These are phyloP conservation scores for Linderina pennispora DNA, from an alignment of 192 early-diverging fungal genomes.

Conservation along the genomic window DNA sequence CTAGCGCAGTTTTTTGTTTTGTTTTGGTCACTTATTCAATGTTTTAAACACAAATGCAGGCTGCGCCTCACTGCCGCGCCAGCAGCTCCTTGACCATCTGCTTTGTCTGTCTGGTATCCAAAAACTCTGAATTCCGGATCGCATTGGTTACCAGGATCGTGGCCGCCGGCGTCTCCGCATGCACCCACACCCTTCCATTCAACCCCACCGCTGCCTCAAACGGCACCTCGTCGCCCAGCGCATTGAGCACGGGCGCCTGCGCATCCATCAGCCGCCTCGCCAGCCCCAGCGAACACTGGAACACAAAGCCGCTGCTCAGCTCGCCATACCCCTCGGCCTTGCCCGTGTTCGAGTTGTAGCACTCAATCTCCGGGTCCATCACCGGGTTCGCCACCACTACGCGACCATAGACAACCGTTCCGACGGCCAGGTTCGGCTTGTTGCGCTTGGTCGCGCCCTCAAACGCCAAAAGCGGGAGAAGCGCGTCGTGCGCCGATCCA, in stretches of 20 bases:
- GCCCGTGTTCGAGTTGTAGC: conserved; percentile 71
- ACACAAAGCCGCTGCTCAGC: conserved; percentile 71
- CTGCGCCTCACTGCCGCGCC: conserved; percentile 8
- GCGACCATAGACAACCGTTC: conserved; percentile 76
- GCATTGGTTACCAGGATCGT: conserved; percentile 65
- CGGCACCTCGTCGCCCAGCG: conserved; percentile 63
- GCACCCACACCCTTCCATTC: conserved; percentile 94
- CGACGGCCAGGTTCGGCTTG: conserved; percentile 75
- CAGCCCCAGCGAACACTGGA: conserved; percentile 74
- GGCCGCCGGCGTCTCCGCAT: conserved; percentile 52
- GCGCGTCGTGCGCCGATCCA: conserved; percentile 82
- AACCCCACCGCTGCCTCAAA: conserved; percentile 90
- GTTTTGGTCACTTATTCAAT: neutral
- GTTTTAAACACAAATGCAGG: neutral
- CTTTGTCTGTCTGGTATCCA: conserved; percentile 51
- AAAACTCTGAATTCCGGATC: conserved; percentile 67
- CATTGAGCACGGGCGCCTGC: conserved; percentile 60
- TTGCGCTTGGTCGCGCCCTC: conserved; percentile 92
- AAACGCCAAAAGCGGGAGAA: conserved; percentile 76
- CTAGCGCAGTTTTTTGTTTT: neutral
- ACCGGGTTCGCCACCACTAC: conserved; percentile 85
- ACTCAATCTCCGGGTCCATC: conserved; percentile 97
- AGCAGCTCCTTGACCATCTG: conserved; percentile 50
- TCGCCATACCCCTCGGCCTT: conserved; percentile 90
- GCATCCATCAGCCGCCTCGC: conserved; percentile 61